A percentile compares a stretch with the other conserved stretches of the same genome.
Conservation (phyloP, 768 basidiomycete genomes). For the Amanita jacksonii region DNA sequence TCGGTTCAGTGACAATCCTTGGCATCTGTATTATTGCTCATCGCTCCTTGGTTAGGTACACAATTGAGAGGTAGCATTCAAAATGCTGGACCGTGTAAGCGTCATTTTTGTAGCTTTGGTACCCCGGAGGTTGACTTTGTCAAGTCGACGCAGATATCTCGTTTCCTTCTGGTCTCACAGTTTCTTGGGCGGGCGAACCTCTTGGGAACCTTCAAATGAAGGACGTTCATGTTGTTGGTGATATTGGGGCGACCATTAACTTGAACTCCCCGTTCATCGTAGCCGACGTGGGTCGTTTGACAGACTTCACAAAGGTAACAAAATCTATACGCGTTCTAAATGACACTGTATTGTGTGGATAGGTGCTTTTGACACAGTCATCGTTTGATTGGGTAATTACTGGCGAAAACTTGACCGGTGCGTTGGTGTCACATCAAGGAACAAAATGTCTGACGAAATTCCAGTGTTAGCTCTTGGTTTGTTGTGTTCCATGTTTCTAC, state of each 20-base stretch:
- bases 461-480: constrained; percentile 49
- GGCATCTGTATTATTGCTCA: not conserved
- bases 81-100: constrained; percentile 65
- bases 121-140: not conserved
- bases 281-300: constrained; percentile 43
- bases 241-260: constrained; percentile 53
- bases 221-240: constrained; percentile 47
- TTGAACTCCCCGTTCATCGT: constrained; percentile 47
- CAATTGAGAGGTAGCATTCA: constrained; percentile 52
- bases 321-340: not conserved
- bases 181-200: constrained; percentile 48
- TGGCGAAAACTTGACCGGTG: constrained; percentile 53
- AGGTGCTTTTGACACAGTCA: constrained; percentile 51
- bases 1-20: constrained; percentile 25
- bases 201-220: constrained; percentile 55
- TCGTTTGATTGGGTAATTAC: constrained; percentile 65
- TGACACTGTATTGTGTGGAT: not conserved
- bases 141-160: constrained; percentile 59
- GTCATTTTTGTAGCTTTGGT: constrained; percentile 5
- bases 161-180: constrained; percentile 51
- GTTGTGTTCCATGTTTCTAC: constrained; percentile 5
- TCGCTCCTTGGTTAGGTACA: constrained; percentile 25
- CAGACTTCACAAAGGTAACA: constrained; percentile 54
- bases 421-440: constrained; percentile 9
- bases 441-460: constrained; percentile 5